phyloP scores from a whole-genome alignment of 1,284 basidiomycete species.

The Ceratobasidium sp. region DNA sequence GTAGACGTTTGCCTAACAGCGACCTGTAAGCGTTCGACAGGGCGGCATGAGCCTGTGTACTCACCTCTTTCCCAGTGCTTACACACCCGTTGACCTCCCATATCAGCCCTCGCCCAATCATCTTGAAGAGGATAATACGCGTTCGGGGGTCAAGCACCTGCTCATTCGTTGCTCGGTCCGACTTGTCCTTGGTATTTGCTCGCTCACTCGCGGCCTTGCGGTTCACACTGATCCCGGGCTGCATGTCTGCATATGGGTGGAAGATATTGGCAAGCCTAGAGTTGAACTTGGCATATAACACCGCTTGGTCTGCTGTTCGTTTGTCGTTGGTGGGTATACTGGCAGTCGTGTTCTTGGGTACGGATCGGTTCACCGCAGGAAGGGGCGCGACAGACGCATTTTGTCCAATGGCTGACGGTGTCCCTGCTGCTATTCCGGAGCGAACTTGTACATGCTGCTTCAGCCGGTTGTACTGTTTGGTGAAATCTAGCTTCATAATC shows the following conservation, averaged over 20 bases:
- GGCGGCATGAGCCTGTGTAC: constrained; percentile 49
- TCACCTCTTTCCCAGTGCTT: constrained; percentile 93
- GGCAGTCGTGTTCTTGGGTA: constrained; percentile 35
- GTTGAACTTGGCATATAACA: constrained; percentile 47
- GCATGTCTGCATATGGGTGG: constrained; percentile 64
- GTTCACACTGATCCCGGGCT: constrained; percentile 77
- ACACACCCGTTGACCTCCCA: constrained; percentile 93
- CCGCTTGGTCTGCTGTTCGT: constrained; percentile 43
- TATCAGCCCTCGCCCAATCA: constrained; percentile 88
- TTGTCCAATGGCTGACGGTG: constrained; percentile 62
- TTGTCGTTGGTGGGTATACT: constrained; percentile 26
- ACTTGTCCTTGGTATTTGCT: constrained; percentile 91
- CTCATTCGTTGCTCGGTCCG: constrained; percentile 92
- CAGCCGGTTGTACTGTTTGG: constrained; percentile 94
- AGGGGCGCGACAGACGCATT: constrained; percentile 65
- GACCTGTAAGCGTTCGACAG: background rate
- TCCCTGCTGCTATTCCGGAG: constrained; percentile 70
- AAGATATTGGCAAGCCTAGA: constrained; percentile 70
- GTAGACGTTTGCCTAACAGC: constrained; percentile 88
- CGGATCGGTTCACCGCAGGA: constrained; percentile 73
- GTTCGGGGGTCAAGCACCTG: constrained; percentile 95
- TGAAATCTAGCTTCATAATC: constrained; percentile 75
- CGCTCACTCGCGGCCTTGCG: constrained; percentile 87
- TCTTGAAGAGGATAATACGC: constrained; percentile 89
- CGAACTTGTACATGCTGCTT: constrained; percentile 83